phyloP scores from a whole-genome alignment of 805 yeast genomes.

The Brettanomyces anomalus region DNA sequence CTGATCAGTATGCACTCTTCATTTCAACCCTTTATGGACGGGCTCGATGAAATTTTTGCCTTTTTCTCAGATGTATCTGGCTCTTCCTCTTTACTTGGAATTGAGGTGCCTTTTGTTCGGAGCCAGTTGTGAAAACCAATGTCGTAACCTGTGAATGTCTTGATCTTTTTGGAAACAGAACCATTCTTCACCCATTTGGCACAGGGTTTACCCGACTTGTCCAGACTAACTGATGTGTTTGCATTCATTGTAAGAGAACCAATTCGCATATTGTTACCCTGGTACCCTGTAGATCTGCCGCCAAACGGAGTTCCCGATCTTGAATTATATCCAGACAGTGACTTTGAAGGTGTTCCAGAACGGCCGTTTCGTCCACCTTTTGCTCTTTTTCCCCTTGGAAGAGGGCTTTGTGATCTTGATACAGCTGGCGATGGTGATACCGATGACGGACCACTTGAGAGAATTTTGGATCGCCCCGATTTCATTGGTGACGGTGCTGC shows the following conservation, averaged over 20 bases:
- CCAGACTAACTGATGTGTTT: slow-evolving; percentile 18
- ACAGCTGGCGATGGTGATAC: background rate
- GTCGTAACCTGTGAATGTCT: slow-evolving; percentile 22
- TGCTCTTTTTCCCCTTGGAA: background rate
- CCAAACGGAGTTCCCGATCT: slow-evolving; percentile 1
- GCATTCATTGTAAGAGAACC: slow-evolving; percentile 21
- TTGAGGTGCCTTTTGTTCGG: background rate
- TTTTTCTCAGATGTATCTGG: background rate
- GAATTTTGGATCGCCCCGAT: background rate
- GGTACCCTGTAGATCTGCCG: background rate
- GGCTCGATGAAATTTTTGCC: background rate
- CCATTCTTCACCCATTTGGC: slow-evolving; percentile 6
- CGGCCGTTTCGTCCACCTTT: background rate
- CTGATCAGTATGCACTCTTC: too few relatives aligned
- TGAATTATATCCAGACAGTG: background rate
- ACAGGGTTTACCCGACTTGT: slow-evolving; percentile 10
- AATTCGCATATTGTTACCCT: slow-evolving; percentile 8
- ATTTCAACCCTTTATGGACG: too few relatives aligned
- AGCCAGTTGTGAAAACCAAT: slow-evolving; percentile 17
- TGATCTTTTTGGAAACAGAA: slow-evolving; percentile 7
- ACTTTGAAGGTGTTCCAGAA: background rate
- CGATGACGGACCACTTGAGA: background rate
- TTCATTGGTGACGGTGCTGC: background rate
- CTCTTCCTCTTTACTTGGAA: background rate
- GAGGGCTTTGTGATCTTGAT: slow-evolving; percentile 1